Evolutionary conservation across 345 rosid species (phyloP), one percentile per base, ranked within the genome.

Genomic region (Anastatica hierochuntica): DNA sequence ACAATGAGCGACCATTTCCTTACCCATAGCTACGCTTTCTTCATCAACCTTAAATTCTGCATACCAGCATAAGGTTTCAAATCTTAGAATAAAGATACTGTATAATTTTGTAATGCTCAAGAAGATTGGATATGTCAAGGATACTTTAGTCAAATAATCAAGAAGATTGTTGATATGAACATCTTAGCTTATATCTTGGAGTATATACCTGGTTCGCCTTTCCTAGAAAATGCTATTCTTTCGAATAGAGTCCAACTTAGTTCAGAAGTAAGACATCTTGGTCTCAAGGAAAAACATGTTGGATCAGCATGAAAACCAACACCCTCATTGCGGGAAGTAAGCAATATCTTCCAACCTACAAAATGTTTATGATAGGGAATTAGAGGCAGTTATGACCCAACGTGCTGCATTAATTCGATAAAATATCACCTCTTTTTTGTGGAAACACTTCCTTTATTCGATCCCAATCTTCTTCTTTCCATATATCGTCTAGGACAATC

Each of bases 401-500:
- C 8, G 31, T 27, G 31, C 31, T 15, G n/a, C n/a, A 3, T 13
- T 14, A 21, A 10, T 21, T 26, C n/a, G n/a, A 11, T 26, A 10
- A 14, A 17, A 45, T 12, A 18, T 19, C 5, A 59, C 64, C 41
- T 39, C 39, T 17, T 18, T 39, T 49, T 10, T 1, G 5, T 0
- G 77, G 80, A 31, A 77, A 77, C 14, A 61, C 78, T 0, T 33
- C 29, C 11, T 49, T 39, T 10, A 79, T 23, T 36, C 9, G 6
- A 8, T 63, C 67, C 81, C 81, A 79, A 26, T 66, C 74, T 5
- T 65, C 21, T 2, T 12, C 58, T 10, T 52, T 70, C 79, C 79
- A 79, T 13, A 72, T 46, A 42, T 76, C 79, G 12, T 76, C 79
- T 3, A 79, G 70, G 2, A 76, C 63, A 51, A 79, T 56, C 8